Base-by-base conservation (phyloP, 2,329 filamentous ascomycete species). In the Cadophora sp. region DNA sequence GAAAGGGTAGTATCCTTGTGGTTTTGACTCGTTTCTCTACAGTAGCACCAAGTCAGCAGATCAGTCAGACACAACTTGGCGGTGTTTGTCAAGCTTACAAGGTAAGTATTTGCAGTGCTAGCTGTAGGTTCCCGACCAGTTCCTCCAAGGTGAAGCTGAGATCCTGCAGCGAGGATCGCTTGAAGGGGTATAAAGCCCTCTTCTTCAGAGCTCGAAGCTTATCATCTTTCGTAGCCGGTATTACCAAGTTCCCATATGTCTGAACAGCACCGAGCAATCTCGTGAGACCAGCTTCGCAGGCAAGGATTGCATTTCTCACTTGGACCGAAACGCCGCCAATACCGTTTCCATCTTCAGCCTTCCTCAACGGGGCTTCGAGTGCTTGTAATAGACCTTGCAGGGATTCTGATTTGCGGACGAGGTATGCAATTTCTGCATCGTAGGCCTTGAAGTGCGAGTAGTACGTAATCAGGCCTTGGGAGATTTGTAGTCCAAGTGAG, bases 371-470 rank as follows among this genome's bases (percentile, higher is more conserved):
- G 2, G 16, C 27, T 1, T 55, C 51, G 18, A 55, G 51, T n/a
- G 16, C 14, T 36, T 55, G 51, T 8, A 55, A 24, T 13, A 55
- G 8, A 1, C 14, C 13, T 9, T 36, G 51, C n/a, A 55, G 7
- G 3, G 27, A 9, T 14, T 55, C 51, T 1, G 27, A 33, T 20
- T 36, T 55, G 4, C 51, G 27, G 2, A 36, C 18, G 16, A 55
- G 13, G 27, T n/a, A 11, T n/a, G 51, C 51, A 11, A 55, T 55
- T 9, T 55, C 51, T n/a, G 18, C 51, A 55, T 36, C 27, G 18
- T 36, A 16, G 18, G 51, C 27, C 27, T 55, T 55, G 27, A 55
- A 55, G 51, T 55, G 51, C 30, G 51, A 36, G 16, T 55, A 55
- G 27, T 55, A 55, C 3, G 27, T 55, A 6, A 55, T 55, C 27